Evolutionary conservation across 2,329 filamentous ascomycete genomes (phyloP).

Genomic region (Apiospora kogelbergensis): DNA sequence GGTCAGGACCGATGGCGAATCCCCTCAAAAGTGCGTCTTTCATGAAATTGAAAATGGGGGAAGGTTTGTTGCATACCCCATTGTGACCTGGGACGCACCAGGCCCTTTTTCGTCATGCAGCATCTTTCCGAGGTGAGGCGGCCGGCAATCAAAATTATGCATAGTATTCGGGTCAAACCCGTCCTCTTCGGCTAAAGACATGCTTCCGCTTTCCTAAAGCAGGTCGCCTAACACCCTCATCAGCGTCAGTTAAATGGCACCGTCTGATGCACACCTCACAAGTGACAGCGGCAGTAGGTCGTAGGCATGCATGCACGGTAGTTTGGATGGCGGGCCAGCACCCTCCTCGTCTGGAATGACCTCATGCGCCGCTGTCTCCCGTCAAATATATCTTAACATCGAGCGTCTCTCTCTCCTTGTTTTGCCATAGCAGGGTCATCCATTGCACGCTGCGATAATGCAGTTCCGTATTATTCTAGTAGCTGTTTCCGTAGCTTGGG

Average conservation of each 20-base stretch:
- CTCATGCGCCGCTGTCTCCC: not conserved
- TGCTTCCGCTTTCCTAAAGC: not conserved
- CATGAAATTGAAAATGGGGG: not conserved
- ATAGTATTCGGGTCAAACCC: not conserved
- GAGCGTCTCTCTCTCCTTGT: not conserved
- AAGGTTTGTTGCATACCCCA: not conserved
- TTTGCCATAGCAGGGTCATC: not conserved
- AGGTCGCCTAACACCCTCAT: not conserved
- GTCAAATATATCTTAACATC: too few species aligned
- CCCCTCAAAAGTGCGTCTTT: not conserved
- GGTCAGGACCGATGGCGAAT: too few species aligned
- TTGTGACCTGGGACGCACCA: not conserved
- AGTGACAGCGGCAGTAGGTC: not conserved
- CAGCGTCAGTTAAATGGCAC: not conserved
- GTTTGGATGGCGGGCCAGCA: not conserved
- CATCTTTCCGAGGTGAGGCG: not conserved
- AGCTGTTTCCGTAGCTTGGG: not conserved
- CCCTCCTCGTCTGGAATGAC: not conserved
- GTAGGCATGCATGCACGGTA: not conserved
- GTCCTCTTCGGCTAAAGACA: not conserved
- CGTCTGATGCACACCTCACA: not conserved
- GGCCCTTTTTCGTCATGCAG: not conserved
- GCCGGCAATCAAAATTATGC: not conserved
- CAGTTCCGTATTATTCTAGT: not conserved
- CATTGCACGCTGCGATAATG: not conserved